Percentiles rank a stretch among this genome's conserved stretches.
These are phyloP conservation scores for Jackrogersella multiformis DNA, from an alignment of 495 filamentous ascomycete genomes.

Conservation along the genomic window DNA sequence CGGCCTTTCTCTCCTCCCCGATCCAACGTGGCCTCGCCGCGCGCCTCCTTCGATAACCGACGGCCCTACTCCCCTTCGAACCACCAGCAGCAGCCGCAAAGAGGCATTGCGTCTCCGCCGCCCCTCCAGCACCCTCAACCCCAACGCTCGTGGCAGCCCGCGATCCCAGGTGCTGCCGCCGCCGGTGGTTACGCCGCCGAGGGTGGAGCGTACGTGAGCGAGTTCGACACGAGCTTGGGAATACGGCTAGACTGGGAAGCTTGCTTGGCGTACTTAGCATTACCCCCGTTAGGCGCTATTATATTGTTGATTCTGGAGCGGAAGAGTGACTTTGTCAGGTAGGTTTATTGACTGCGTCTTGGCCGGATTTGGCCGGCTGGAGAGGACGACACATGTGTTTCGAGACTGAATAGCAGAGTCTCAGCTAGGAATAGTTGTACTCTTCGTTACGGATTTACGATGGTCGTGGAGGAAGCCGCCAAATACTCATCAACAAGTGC, in stretches of 20 bases:
- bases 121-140: constrained; percentile 62
- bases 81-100: constrained; percentile 42
- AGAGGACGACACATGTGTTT: not conserved
- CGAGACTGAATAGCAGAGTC: not conserved
- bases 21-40: constrained; percentile 61
- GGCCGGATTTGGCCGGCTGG: not conserved
- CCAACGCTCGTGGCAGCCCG: constrained; percentile 56
- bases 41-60: constrained; percentile 57
- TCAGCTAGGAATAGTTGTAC: not conserved
- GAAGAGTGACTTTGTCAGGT: constrained; percentile 97
- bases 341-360: constrained; percentile 43
- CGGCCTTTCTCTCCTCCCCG: constrained; percentile 75
- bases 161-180: constrained; percentile 13
- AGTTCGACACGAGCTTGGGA: constrained; percentile 78
- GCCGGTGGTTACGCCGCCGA: constrained; percentile 24
- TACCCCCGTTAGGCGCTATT: constrained; percentile 88
- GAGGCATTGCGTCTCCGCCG: constrained; percentile 52
- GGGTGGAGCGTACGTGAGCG: constrained; percentile 55
- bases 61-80: constrained; percentile 59
- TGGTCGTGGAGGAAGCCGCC: not conserved
- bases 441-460: not conserved
- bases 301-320: constrained; percentile 86
- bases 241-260: constrained; percentile 82
- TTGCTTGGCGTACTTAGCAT: constrained; percentile 84
- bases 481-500: not conserved